Percentiles rank a stretch among this genome's conserved stretches.
Evolutionary conservation across 495 filamentous ascomycete genomes (phyloP).

Genomic region (Xanthoparmelia taractica): DNA sequence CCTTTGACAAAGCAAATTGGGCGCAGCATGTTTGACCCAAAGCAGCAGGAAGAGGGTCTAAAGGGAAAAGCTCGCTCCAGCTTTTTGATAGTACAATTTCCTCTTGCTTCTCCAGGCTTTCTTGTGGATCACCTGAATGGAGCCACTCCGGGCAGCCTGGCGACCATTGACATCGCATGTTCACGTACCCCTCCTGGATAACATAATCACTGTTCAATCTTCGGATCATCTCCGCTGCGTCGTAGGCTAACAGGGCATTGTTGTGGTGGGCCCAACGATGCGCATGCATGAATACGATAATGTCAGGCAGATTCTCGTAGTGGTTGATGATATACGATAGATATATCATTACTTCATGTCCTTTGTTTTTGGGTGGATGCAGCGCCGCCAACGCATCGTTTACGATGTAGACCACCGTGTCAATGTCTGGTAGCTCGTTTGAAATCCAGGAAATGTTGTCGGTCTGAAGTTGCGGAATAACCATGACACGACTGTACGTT

Average conservation of each 20-base stretch:
- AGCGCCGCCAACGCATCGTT: slow-evolving; percentile 52
- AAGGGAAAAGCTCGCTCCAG: slow-evolving; percentile 48
- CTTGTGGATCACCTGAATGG: slow-evolving; percentile 47
- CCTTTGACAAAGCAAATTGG: slow-evolving; percentile 56
- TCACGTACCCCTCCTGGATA: slow-evolving; percentile 54
- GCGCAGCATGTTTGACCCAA: slow-evolving; percentile 56
- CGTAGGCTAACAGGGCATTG: slow-evolving; percentile 42
- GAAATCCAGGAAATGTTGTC: slow-evolving; percentile 59
- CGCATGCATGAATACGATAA: slow-evolving; percentile 62
- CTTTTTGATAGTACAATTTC: slow-evolving; percentile 48
- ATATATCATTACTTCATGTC: slow-evolving; percentile 71
- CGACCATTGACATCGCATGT: slow-evolving; percentile 52
- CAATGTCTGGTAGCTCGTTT: slow-evolving; percentile 46
- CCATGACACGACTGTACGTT: slow-evolving; percentile 45
- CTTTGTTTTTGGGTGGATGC: slow-evolving; percentile 65
- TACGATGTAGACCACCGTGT: slow-evolving; percentile 56
- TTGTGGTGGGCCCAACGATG: slow-evolving; percentile 65
- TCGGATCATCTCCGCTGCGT: slow-evolving; percentile 46
- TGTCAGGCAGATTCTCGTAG: slow-evolving; percentile 60
- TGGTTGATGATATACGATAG: slow-evolving; percentile 64
- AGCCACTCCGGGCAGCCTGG: slow-evolving; percentile 62
- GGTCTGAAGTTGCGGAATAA: slow-evolving; percentile 47
- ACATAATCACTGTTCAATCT: slow-evolving; percentile 48
- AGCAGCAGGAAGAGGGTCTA: slow-evolving; percentile 45
- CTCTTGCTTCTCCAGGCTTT: slow-evolving; percentile 51